Base-by-base conservation (phyloP, 768 basidiomycete species). In the Lyophyllum atratum region DNA sequence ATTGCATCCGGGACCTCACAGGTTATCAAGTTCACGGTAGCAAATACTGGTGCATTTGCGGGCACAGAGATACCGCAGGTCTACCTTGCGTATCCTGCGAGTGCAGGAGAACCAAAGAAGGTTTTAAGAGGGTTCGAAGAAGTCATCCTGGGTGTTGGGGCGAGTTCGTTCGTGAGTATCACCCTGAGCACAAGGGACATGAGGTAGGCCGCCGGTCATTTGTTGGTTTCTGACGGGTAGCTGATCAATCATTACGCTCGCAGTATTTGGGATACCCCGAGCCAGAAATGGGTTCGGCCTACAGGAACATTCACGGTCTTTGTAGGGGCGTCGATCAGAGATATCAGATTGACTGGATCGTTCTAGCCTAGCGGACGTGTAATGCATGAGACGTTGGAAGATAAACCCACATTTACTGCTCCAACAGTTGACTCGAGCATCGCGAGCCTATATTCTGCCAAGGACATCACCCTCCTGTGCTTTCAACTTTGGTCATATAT, bases 31-130 rank as follows among this genome's bases (percentile, higher is more conserved):
- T 85, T 85, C 63, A 72, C 68, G 1, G 69, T 85, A 1, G 67
- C 63, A 28, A 85, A 86, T 64, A 78, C 72, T 1, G 85, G 85
- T 26, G 59, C 65, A 1, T 58, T 79, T n/a, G 74, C 69, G 14
- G 85, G 84, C 0, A 73, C 77, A 15, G 83, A 85, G 66, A 82
- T 79, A 43, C 77, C 82, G 7, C 83, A 84, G 56, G 59, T 84
- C 25, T 85, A 85, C 56, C 69, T 85, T 17, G 74, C 70, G n/a
- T 83, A 75, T 61, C 83, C 83, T 1, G 45, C 69, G 2, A 61
- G 66, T 19, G 78, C 80, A 14, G 76, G 76, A 2, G 81, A 83
- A 59, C 83, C 82, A 8, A 71, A 72, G 59, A 79, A 72, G 59
- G 78, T 84, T 17, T 66, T 85, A 21, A 68, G 80, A 61, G 82